Evolutionary conservation across 495 filamentous ascomycete species (phyloP).

Genomic region (Tuber umbilicatum): DNA sequence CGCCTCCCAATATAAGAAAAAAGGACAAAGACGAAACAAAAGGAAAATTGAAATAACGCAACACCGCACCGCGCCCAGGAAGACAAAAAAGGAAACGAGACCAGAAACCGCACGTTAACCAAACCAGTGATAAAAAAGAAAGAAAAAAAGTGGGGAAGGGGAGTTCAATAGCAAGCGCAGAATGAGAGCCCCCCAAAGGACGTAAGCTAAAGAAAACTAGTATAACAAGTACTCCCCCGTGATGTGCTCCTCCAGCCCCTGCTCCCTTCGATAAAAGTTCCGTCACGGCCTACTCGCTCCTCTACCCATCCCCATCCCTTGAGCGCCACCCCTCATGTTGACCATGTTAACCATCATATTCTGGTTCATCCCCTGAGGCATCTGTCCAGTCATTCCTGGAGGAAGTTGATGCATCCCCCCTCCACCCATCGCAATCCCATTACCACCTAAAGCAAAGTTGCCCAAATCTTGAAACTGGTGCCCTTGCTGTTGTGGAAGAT

Average conservation of each 20-base stretch:
- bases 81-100: neutral
- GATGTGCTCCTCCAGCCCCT: neutral
- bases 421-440: constrained; percentile 28
- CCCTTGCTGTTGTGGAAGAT: constrained; percentile 26
- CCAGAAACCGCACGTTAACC: neutral
- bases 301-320: constrained; percentile 33
- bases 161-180: neutral
- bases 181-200: neutral
- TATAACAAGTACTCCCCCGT: neutral
- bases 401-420: constrained; percentile 25
- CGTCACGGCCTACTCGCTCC: neutral
- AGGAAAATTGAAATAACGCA: neutral
- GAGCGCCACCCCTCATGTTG: constrained; percentile 22
- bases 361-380: constrained; percentile 27
- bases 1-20: constrained; percentile 9
- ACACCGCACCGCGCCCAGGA: neutral
- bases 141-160: neutral
- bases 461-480: constrained; percentile 26
- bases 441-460: constrained; percentile 20
- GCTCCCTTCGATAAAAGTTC: neutral
- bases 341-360: constrained; percentile 26
- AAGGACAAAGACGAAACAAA: neutral
- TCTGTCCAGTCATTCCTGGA: constrained; percentile 24
- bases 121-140: neutral
- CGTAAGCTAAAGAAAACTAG: neutral